Percentiles rank a stretch among this genome's conserved stretches.
phyloP scores from a whole-genome alignment of 768 basidiomycete species.

The Gymnopilus dilepis region DNA sequence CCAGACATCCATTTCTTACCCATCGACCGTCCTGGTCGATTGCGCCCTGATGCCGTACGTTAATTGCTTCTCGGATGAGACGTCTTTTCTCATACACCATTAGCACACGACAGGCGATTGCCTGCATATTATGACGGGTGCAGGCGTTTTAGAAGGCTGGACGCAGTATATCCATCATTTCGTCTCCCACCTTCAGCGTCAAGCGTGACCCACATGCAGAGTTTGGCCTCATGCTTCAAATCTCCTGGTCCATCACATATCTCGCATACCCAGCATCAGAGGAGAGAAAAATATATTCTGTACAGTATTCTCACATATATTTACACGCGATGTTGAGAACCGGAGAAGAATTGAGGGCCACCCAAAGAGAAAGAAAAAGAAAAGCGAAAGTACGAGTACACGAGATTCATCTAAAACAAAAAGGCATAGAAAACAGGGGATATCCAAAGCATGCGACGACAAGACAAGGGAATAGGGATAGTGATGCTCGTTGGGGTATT shows the following conservation, averaged over 20 bases:
- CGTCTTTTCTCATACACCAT: background rate
- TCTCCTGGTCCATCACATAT: no score
- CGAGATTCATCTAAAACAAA: background rate
- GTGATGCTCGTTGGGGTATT: background rate
- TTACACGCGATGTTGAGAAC: background rate
- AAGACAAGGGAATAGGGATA: constrained; percentile 5
- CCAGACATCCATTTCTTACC: constrained; percentile 62
- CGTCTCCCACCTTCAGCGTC: constrained; percentile 19
- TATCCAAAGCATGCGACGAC: constrained; percentile 13
- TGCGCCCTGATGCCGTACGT: constrained; percentile 71
- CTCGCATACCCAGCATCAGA: no score
- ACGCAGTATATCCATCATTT: constrained; percentile 56
- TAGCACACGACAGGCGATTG: constrained; percentile 52
- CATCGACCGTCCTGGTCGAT: constrained; percentile 64
- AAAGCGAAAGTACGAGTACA: constrained; percentile 8
- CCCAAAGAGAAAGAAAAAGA: background rate
- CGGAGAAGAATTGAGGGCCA: no score
- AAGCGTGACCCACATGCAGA: no score
- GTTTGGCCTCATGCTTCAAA: no score
- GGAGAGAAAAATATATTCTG: constrained; percentile 3
- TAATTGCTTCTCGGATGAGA: background rate
- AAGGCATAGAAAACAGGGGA: constrained; percentile 1
- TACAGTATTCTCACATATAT: constrained; percentile 15
- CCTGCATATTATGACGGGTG: constrained; percentile 52
- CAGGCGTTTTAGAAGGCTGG: constrained; percentile 56